Percentiles rank a stretch among this genome's conserved stretches.
Evolutionary conservation across 805 yeast genomes (phyloP).

Genomic region (Kuraishia floccosa): DNA sequence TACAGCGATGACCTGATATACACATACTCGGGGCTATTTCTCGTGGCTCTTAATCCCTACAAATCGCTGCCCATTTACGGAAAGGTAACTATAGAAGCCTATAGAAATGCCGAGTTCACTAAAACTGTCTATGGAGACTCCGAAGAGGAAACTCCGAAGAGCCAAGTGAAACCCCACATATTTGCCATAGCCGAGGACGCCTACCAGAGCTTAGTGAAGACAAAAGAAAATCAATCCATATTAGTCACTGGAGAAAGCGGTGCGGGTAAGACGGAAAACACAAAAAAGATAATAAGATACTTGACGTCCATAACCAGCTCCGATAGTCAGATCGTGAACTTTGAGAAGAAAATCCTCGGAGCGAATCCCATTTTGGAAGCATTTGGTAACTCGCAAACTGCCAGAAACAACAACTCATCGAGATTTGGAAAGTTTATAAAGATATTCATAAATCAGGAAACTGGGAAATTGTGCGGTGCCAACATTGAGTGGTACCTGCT

Average conservation of each 20-base stretch:
- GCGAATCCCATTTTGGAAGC: slow-evolving; percentile 95
- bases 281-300: slow-evolving; percentile 89
- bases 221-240: slow-evolving; percentile 74
- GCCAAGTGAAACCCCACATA: slow-evolving; percentile 78
- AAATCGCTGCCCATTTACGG: slow-evolving; percentile 62
- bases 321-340: slow-evolving; percentile 20
- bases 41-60: slow-evolving; percentile 95
- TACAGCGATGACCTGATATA: slow-evolving; percentile 73
- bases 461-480: slow-evolving; percentile 73
- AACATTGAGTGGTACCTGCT: slow-evolving; percentile 88
- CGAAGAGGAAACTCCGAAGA: no score
- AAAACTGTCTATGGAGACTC: slow-evolving; percentile 3
- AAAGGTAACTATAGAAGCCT: slow-evolving; percentile 40
- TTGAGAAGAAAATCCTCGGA: slow-evolving; percentile 79
- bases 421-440: slow-evolving; percentile 94
- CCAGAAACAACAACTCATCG: slow-evolving; percentile 87
- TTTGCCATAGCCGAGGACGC: slow-evolving; percentile 87
- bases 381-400: slow-evolving; percentile 95
- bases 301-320: slow-evolving; percentile 59
- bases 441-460: slow-evolving; percentile 51
- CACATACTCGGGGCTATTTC: slow-evolving; percentile 89
- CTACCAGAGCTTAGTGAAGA: slow-evolving; percentile 57
- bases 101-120: slow-evolving; percentile 10
- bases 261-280: slow-evolving; percentile 97
- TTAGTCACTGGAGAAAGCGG: slow-evolving; percentile 99